Base-by-base conservation (phyloP, 1,284 basidiomycete species). In the Sporisorium graminicola region DNA sequence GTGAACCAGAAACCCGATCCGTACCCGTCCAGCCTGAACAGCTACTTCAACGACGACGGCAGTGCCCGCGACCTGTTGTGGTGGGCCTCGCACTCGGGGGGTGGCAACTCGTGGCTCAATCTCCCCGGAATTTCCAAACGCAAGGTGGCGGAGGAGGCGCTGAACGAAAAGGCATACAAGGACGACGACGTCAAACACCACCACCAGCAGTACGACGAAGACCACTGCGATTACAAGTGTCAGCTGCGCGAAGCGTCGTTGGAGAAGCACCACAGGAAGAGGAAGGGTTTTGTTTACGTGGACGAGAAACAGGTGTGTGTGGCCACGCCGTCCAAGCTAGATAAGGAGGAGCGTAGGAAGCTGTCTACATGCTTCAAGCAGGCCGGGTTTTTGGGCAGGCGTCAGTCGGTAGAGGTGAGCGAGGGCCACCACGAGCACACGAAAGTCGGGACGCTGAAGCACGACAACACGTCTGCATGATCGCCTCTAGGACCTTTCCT, bases 1-100 rank as follows among this genome's bases (percentile, higher is more conserved):
- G 53, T 78, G 42, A 47, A 66, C 50, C 56, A 78, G 43, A 77
- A 82, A 9, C 82, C 82, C 24, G 83, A 85, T 56, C 53, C 55
- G 7, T 85, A 73, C 64, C 78, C 74, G n/a, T 58, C 56, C 51
- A 66, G 35, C 26, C 55, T 77, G n/a, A 82, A 80, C 65, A 79
- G 73, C 43, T 77, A 82, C 65, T 85, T 84, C 43, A 74, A 77
- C 54, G 64, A 24, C 31, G 67, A 74, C 47, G 74, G 74, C 14
- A 65, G 61, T 3, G 64, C 69, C 5, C 33, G 74, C 7, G 58
- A 65, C 29, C 49, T 76, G 22, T 53, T 65, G 40, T 61, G 61
- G 68, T 71, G 74, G 74, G 73, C 60, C 0, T 35, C 58, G 2
- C 43, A 58, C 10, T 37, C 40, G 3, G 59, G 44, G 1, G 66